Evolutionary conservation across 805 yeast genomes (phyloP), one percentile per base, ranked within the genome.

Genomic region (Yamadazyma takamatsuzukensis): DNA sequence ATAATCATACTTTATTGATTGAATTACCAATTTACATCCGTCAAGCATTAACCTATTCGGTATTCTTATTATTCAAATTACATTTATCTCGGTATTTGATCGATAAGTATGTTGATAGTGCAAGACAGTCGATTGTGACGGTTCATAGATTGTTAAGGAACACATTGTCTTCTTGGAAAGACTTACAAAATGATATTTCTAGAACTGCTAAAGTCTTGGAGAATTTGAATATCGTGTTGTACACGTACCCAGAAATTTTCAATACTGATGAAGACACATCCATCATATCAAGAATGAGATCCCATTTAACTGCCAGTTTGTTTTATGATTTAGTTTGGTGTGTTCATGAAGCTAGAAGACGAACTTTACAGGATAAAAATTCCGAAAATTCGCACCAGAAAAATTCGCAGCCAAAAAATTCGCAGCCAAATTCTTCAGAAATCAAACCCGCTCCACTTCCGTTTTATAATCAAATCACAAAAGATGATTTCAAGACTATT

Each of bases 281-380:
- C 22, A 83, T 89, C 18, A 84, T 89, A 30, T 74, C 84, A 3
- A 70, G 89, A 37, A 89, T 89, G 94, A 72, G 97, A 49, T 85
- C 95, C 0, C 97, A 89, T 57, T 67, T 89, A 45, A 83, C 96
- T 0, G 95, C 93, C 1, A 87, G 96, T 0, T 59, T 89, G 32
- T 89, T 89, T 48, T 89, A 89, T 53, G 97, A 89, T 56, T 68
- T 89, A 32, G 90, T 89, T 9, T 88, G 95, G 88, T 83, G 95
- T 54, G 82, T 89, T 29, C 97, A 89, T 57, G 97, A 89, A 51
- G 96, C 96, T 1, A 70, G 95, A 53, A 69, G 96, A 53, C 66
- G 95, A 33, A 64, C 67, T 18, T 52, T 58, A 22, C 54, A 59
- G 6, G 64, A 56, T 25, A 62, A 59, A 31, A 48, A 47, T 18